Evolutionary conservation across 225 moss, liverwort and hornwort species (phyloP).

Genomic region (Sphagnum tenellum): DNA sequence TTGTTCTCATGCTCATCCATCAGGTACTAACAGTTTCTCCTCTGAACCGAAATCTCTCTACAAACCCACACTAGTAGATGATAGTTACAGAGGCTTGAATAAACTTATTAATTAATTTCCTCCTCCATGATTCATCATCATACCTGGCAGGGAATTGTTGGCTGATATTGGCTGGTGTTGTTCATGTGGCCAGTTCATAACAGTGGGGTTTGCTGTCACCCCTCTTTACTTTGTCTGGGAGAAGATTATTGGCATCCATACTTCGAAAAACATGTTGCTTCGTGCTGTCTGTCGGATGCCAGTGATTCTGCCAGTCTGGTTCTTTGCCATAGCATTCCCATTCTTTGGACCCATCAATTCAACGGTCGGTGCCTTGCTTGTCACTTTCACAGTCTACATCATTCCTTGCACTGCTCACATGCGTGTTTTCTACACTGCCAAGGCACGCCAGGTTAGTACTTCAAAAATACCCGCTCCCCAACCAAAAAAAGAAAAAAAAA

Average conservation of each 20-base stretch:
- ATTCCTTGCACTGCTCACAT: constrained; percentile 14
- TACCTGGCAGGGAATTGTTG: too few relatives aligned
- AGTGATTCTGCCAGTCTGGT: constrained; percentile 19
- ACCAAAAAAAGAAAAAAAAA: neutral
- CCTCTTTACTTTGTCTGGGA: constrained; percentile 37
- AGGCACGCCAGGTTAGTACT: constrained; percentile 19
- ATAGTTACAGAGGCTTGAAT: too few relatives aligned
- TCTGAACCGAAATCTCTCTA: too few relatives aligned
- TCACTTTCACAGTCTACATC: constrained; percentile 23
- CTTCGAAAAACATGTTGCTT: constrained; percentile 13
- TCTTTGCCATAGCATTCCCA: constrained; percentile 22
- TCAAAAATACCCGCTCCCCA: neutral
- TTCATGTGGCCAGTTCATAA: constrained; percentile 18
- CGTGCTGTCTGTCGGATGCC: constrained; percentile 15
- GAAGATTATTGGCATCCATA: constrained; percentile 25
- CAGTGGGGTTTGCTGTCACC: constrained; percentile 21
- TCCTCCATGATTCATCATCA: too few relatives aligned
- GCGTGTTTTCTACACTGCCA: constrained; percentile 14
- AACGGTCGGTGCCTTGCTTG: constrained; percentile 16
- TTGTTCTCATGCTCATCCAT: constrained; percentile 34
- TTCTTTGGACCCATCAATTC: constrained; percentile 36
- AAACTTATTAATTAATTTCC: too few relatives aligned
- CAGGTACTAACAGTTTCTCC: constrained; percentile 11
- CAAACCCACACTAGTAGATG: too few relatives aligned
- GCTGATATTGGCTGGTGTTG: too few relatives aligned